Evolutionary conservation across 2,329 filamentous ascomycete species (phyloP).

Genomic region (Aspergillus calidoustus): DNA sequence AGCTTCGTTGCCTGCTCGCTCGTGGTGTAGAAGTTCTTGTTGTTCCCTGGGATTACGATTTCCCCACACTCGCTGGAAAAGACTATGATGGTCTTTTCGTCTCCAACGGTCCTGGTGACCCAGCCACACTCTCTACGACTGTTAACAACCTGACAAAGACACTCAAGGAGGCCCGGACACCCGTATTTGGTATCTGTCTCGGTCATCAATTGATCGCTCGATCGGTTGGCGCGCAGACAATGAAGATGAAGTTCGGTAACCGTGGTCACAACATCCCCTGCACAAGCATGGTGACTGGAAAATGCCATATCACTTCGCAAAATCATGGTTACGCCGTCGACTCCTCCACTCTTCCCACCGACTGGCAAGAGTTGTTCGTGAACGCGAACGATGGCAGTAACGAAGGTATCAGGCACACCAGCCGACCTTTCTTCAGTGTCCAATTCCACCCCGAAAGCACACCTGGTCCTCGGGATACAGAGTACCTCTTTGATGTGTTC

Average conservation of each 20-base stretch:
- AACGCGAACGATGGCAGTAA: conserved; percentile 99
- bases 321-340: conserved; percentile 98
- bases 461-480: conserved; percentile 91
- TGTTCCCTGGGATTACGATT: conserved; percentile 95
- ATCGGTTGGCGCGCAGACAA: conserved; percentile 80
- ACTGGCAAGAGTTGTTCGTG: conserved; percentile 93
- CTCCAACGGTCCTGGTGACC: conserved; percentile 96
- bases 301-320: conserved; percentile 98
- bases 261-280: conserved; percentile 98
- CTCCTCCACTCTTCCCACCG: conserved; percentile 70
- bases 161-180: conserved; percentile 77
- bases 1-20: conserved; percentile 88
- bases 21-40: conserved; percentile 93
- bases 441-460: conserved; percentile 99
- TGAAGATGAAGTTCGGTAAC: conserved; percentile 99
- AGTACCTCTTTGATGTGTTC: conserved; percentile 97
- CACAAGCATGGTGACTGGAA: conserved; percentile 91
- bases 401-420: conserved; percentile 89
- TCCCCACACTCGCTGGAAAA: conserved; percentile 73
- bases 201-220: conserved; percentile 92
- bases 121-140: conserved; percentile 77
- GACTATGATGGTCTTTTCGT: conserved; percentile 97
- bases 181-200: conserved; percentile 94
- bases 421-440: conserved; percentile 95
- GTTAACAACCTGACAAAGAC: conserved; percentile 78